A percentile compares a stretch with the other conserved stretches of the same genome.
phyloP scores from a whole-genome alignment of 768 basidiomycete species.

The Coprinellus aureogranulatus region DNA sequence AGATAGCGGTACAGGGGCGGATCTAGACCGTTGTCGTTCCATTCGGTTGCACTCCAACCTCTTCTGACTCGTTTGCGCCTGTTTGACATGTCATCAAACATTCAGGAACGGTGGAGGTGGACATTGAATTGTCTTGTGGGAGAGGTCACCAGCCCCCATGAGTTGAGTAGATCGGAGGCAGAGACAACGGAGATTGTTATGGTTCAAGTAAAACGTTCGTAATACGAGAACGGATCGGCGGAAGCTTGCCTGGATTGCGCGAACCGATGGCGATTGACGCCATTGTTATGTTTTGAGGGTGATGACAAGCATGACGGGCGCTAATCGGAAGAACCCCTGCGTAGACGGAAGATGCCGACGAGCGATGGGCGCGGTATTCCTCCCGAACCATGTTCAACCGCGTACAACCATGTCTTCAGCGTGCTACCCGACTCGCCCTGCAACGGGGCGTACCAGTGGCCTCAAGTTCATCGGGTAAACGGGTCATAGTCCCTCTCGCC shows the following conservation, averaged over 20 bases:
- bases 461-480: too few species aligned
- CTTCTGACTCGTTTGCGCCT: background rate
- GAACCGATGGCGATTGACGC: background rate
- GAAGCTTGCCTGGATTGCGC: background rate
- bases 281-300: constrained; percentile 5
- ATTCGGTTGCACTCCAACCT: background rate
- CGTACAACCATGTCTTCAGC: too few species aligned
- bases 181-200: background rate
- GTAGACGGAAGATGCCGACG: too few species aligned
- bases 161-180: background rate
- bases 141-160: background rate
- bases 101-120: background rate
- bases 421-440: too few species aligned
- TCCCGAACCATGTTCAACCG: too few species aligned
- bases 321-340: too few species aligned
- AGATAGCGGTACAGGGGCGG: background rate
- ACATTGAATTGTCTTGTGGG: background rate
- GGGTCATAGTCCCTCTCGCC: too few species aligned
- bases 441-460: too few species aligned
- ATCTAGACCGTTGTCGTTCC: background rate
- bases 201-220: background rate
- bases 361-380: too few species aligned
- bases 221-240: background rate
- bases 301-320: background rate
- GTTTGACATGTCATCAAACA: constrained; percentile 2